Evolutionary conservation across 805 yeast species (phyloP).

Genomic region (Huiozyma naganishii): DNA sequence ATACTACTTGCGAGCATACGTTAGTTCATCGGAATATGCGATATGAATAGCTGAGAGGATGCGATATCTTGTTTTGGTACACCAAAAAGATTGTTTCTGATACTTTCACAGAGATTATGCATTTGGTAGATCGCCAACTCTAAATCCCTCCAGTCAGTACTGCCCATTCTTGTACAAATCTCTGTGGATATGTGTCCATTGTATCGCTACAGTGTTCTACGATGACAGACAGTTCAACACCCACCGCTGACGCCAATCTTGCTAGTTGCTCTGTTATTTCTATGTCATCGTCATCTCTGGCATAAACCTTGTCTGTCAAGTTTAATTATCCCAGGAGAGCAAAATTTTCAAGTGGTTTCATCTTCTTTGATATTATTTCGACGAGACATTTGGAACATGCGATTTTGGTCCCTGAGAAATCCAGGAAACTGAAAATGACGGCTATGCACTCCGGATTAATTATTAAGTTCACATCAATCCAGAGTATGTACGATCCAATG

Average conservation of each 20-base stretch:
- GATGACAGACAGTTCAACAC: conserved; percentile 62
- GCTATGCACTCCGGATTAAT: conserved; percentile 41
- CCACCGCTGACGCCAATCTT: conserved; percentile 60
- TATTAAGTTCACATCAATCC: conserved; percentile 81
- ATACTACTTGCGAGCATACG: too few relatives aligned
- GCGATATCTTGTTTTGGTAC: conserved; percentile 55
- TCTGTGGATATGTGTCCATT: conserved; percentile 36
- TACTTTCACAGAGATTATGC: conserved; percentile 64
- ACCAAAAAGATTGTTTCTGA: conserved; percentile 64
- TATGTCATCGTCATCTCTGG: conserved; percentile 31
- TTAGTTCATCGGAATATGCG: too few relatives aligned
- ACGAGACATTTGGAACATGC: conserved; percentile 40
- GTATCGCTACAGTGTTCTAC: conserved; percentile 41
- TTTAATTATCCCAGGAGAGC: conserved; percentile 55
- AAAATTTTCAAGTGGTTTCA: conserved; percentile 61
- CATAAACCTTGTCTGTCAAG: conserved; percentile 41
- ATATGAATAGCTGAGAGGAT: conserved; percentile 56
- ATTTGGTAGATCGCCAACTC: conserved; percentile 85
- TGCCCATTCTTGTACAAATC: conserved; percentile 32
- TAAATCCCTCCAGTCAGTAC: conserved; percentile 61
- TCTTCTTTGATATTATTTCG: conserved; percentile 66
- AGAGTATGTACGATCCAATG: conserved; percentile 78
- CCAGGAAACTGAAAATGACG: conserved; percentile 48
- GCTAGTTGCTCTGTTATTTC: conserved; percentile 73
- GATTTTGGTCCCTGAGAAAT: conserved; percentile 37